Evolutionary conservation across 2,329 filamentous ascomycete genomes (phyloP), one percentile per base, ranked within the genome.

Genomic region (Epicoccum sorghinum): DNA sequence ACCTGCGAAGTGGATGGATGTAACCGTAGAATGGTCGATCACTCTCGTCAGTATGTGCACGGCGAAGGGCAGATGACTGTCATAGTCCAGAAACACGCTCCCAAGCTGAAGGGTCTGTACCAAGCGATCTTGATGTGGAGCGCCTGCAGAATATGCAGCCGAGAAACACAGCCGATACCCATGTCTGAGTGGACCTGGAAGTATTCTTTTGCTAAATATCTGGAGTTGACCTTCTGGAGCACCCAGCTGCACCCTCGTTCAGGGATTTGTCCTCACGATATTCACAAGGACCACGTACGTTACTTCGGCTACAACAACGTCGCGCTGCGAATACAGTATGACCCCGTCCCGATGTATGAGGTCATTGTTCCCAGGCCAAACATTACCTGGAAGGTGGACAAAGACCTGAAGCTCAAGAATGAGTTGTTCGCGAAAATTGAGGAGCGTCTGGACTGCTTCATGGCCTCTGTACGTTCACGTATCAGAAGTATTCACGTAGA

Each of bases 211-310:
- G 95, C 91, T 9, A 99, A 99, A 75, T 99, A 98, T 68, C 81
- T 99, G n/a, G 95, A 99, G 75, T 80, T 99, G 14, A 92, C 93
- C 2, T 98, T 98, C 74, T 99, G 93, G 93, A 93, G 93, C 68
- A 89, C 86, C 37, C 89, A 91, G 33, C 78, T 98, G 43, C 89
- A 87, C 69, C 86, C 88, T 64, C 87, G 84, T 61, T 86, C 88
- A 40, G 86, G 87, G 25, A 80, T 90, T 74, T 99, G 96, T 70
- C 85, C 90, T 13, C 95, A 99, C 70, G 93, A 99, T 70, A 87
- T 97, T 53, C 92, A 96, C 73, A 87, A 88, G 56, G 90, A 99
- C 65, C 93, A 98, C 72, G 84, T 97, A 44, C 87, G 93, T 27
- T 98, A 93, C 72, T 99, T 99, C 74, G 91, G 92, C 39, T 89